Evolutionary conservation across 2,329 filamentous ascomycete species (phyloP), one percentile per base, ranked within the genome.

Genomic region (Ophiostoma pallidulum): DNA sequence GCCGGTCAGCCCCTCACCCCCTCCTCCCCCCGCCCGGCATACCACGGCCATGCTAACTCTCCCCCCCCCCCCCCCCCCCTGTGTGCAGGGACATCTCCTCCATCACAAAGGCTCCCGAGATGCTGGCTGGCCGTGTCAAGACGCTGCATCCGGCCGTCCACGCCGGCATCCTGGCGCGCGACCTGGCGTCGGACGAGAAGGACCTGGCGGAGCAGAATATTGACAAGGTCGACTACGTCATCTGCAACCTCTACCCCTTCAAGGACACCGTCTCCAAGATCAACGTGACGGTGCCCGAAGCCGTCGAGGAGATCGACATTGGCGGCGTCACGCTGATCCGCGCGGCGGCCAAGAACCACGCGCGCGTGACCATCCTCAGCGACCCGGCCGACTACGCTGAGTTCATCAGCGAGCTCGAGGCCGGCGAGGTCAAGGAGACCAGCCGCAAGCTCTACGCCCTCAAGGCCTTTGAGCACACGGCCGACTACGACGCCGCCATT

Each of bases 201-300:
- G 92, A 98, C 63, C 82, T 98, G 42, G 88, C 87, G 44, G 86
- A 92, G 66, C 88, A 94, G 71, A 92, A 89, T 69, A 95, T 95
- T 65, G 78, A 86, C 72, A 94, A 94, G 72, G 88, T 95, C 51
- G 88, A 94, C 76, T 94, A 84, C 60, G 88, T 95, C 59, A 84
- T 98, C 64, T 97, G 92, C 83, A 98, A 98, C 72, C 78, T 98
- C 48, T 97, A 98, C 69, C 92, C 92, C 12, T 98, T 98, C 81
- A 96, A 96, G 74, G 90, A 97, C 65, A 98, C 92, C 28, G 82
- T 98, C 58, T 85, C 89, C 59, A 94, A 96, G 76, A 82, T 94
- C 72, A 94, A 95, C 62, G 92, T 98, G 60, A 97, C 91, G 52
- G 86, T 98, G 54, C 81, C 87, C 44, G 91, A 98, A 71, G 92